Evolutionary conservation across 2,329 filamentous ascomycete species (phyloP).

Genomic region (Drechslerella stenobrocha): DNA sequence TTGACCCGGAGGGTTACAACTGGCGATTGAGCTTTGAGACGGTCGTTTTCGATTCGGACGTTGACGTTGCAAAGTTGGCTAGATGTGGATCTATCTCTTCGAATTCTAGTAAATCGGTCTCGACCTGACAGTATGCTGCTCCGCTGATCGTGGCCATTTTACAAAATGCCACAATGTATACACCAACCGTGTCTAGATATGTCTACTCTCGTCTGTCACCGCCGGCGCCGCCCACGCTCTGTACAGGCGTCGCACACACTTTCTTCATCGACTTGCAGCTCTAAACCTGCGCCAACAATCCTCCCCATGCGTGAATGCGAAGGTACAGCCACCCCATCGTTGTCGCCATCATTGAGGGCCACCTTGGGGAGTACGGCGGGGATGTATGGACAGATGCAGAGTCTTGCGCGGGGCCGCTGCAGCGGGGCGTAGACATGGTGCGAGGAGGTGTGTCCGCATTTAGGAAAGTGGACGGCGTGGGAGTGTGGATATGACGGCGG

Average conservation of each 20-base stretch:
- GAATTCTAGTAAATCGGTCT: too few relatives aligned
- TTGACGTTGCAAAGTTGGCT: too few relatives aligned
- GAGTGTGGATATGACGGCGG: conserved; percentile 14
- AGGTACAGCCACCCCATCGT: conserved; percentile 5
- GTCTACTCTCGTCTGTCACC: background rate
- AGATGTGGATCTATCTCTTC: too few relatives aligned
- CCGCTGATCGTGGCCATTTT: too few relatives aligned
- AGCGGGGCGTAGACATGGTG: conserved; percentile 8
- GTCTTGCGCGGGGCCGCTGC: conserved; percentile 6
- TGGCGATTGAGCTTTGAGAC: too few relatives aligned
- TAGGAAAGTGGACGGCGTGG: conserved; percentile 23
- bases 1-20: too few relatives aligned
- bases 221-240: background rate
- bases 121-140: too few relatives aligned
- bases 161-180: too few relatives aligned
- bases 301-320: conserved; percentile 14
- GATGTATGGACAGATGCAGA: conserved; percentile 23
- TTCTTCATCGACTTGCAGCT: conserved; percentile 9
- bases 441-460: conserved; percentile 21
- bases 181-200: too few relatives aligned
- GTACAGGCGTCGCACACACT: background rate
- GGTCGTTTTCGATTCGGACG: too few relatives aligned
- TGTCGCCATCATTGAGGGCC: conserved; percentile 3
- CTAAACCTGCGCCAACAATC: conserved; percentile 12
- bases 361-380: conserved; percentile 14